Evolutionary conservation across 148 eudicot genomes (phyloP), one percentile per base, ranked within the genome.

Genomic region (Rhododendron ovatum): DNA sequence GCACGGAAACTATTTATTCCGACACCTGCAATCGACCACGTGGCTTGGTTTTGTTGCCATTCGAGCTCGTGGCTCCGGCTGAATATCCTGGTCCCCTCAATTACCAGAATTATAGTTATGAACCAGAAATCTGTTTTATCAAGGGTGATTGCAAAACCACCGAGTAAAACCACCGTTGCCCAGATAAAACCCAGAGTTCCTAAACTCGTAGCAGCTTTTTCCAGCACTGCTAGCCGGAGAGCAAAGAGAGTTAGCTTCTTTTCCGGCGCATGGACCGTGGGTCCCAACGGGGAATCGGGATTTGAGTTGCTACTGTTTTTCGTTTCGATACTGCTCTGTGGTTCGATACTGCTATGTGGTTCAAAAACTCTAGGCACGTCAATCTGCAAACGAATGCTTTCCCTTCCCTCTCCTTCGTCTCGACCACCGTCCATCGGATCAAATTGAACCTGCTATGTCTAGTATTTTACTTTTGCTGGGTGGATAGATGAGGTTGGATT

Each of bases 91-190:
- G 96, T 91, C 22, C 98, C 94, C 88, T 96, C 98, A 57, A 90
- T 91, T 78, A 95, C 37, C 37, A 96, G 89, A 7, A 96, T 95
- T 75, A 88, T 57, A n/a, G 98, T 94, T 30, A 96, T 92, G 89
- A 93, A 88, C 98, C 98, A 96, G 88, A 96, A 96, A 80, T 96
- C 98, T 7, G 95, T 88, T 45, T 84, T 90, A 9, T 90, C 94
- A 2, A 95, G 90, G 5, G 95, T 92, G 41, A 95, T 94, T 0
- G 98, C 98, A 55, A 96, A 96, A 24, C 98, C 98, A 18, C 98
- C 98, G 3, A 96, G 95, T 24, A 96, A 91, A 73, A 96, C 98
- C 7, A 96, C 98, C 0, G 98, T 96, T 3, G 98, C 98, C 98
- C 98, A 96, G 5, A 96, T 91, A 89, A 96, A 96, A 1, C 95